Base-by-base conservation (phyloP, 495 filamentous ascomycete genomes). In the Oleoguttula mirabilis region DNA sequence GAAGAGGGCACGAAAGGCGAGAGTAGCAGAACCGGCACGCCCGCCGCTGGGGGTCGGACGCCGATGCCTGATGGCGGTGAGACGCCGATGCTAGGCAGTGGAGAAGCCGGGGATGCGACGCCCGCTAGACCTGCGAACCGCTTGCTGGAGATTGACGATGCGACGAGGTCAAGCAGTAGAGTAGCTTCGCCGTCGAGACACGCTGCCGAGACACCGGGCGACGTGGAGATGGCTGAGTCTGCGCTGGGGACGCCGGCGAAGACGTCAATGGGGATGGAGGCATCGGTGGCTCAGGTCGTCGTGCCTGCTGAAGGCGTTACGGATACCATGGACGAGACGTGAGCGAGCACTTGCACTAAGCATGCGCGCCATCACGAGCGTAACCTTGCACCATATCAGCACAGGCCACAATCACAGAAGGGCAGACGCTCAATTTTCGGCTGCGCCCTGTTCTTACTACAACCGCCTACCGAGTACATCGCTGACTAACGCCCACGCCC, bases 311-410 rank as follows among this genome's bases (percentile, higher is more conserved):
- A 40, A 2, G 38, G n/a, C 15, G 31, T 31, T 39, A 66, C 59
- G 3, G 79, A 84, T 53, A 70, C 66, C 44, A 87, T 87, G 83
- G 83, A 88, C 59, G 79, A 44, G 21, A 40, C 37, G 12, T 40
- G 37, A 40, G 35, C 15, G 25, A 7, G 7, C n/a, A 28, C 25
- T 7, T 7, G 25, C n/a, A 28, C 25, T n/a, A n/a, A n/a, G n/a
- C n/a, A n/a, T n/a, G n/a, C n/a, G n/a, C n/a, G n/a, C n/a, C n/a
- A n/a, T n/a, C n/a, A n/a, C n/a, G n/a, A n/a, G n/a, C n/a, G n/a
- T n/a, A n/a, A n/a, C n/a, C n/a, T n/a, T n/a, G n/a, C n/a, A n/a
- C n/a, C n/a, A n/a, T n/a, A n/a, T n/a, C n/a, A n/a, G n/a, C n/a
- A n/a, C n/a, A n/a, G n/a, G n/a, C n/a, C n/a, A n/a, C n/a, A n/a